Evolutionary conservation across 1,139 yeast genomes (phyloP), one percentile per base, ranked within the genome.

Genomic region (Pneumocystis jirovecii): DNA sequence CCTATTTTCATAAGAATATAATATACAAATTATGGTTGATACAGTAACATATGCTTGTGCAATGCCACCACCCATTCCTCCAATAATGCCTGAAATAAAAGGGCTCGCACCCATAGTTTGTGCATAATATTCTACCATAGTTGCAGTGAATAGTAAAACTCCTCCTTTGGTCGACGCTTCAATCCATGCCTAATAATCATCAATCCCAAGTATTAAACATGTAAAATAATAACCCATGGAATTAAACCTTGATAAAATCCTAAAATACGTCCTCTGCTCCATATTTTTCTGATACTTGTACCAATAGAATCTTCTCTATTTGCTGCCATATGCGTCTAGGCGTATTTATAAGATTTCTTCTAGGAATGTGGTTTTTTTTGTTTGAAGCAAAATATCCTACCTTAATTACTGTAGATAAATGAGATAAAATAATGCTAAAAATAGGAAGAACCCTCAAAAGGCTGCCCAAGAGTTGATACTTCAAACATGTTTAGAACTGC

Each of bases 121-220:
- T 73, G 85, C 84, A 66, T 82, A 83, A 75, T 89, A 89, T 76
- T 93, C 98, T 64, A 90, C 87, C 74, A 93, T 98, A 45, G 96
- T 85, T 64, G 96, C 86, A 35, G 91, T 97, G 72, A 93, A 95
- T 71, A 93, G 81, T 68, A 93, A 80, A n/a, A 91, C 96, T 3
- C 97, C 97, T 74, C 98, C 98, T 76, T 93, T 93, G 62, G 98
- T 93, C 31, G 96, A 87, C n/a, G 97, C 98, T 77, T 93, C 98
- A 71, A 93, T 87, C 97, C 97, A 91, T 1, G 97, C 98, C 70
- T 68, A 61, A 50, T 2, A 17, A 34, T 21, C 12, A 12, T 61
- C 2, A 61, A 15, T 12, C 10, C 17, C 31, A 29, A 0, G 19
- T 60, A 4, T 21, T 17, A 5, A 4, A 25, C n/a, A 29, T 10